Conservation (phyloP, 208 protist species). For the Acanthamoeba royreba region DNA sequence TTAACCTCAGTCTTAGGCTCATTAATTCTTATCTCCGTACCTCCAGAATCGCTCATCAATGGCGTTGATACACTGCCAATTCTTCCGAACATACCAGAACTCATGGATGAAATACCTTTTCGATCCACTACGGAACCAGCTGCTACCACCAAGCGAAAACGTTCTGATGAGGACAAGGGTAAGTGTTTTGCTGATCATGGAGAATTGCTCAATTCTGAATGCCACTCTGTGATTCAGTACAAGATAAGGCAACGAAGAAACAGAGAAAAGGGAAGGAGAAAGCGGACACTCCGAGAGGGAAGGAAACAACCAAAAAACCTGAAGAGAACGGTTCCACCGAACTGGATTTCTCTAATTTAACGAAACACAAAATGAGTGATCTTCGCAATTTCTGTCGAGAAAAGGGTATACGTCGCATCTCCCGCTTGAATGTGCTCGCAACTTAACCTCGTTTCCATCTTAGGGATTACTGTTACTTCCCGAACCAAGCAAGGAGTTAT, state of each 20-base stretch:
- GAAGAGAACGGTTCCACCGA: background rate
- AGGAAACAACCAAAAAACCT: background rate
- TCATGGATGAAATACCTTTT: no score
- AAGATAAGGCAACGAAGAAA: background rate
- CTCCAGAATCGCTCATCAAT: background rate
- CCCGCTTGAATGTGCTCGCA: background rate
- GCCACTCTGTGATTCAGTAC: background rate
- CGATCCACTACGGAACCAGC: no score
- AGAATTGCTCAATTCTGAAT: background rate
- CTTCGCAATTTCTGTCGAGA: conserved; percentile 4
- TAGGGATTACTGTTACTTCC: background rate
- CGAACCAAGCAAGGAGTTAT: background rate
- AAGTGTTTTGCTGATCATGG: background rate
- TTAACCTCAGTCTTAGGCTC: background rate
- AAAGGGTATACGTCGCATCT: background rate
- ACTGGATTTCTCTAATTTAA: background rate
- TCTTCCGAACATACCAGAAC: no score
- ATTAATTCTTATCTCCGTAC: background rate
- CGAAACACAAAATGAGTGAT: background rate
- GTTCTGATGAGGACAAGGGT: background rate
- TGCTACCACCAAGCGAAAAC: background rate
- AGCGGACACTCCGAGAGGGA: no score
- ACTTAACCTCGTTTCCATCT: background rate
- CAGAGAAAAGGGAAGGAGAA: background rate
- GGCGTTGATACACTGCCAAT: no score